A percentile compares a stretch with the other conserved stretches of the same genome.
Evolutionary conservation across 140 eudicot species (phyloP).

Genomic region (Ambrosia hybrid): DNA sequence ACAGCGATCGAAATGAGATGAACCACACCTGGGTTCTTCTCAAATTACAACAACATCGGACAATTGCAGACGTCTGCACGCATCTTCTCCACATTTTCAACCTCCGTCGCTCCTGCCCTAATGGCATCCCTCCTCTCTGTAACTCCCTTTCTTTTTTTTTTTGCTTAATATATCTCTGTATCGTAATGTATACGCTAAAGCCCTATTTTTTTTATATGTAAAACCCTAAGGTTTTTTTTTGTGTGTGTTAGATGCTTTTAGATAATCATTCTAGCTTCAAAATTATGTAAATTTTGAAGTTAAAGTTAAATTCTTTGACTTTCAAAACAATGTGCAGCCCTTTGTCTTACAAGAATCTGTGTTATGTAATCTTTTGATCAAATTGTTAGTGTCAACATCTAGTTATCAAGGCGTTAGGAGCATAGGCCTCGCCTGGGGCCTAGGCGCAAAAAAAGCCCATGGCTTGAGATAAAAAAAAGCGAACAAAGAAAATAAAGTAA

Average conservation of each 20-base stretch:
- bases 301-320: neutral
- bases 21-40: too few species aligned
- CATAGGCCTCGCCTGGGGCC: too few species aligned
- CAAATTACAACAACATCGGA: slow-evolving; percentile 50
- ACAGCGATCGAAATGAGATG: slow-evolving; percentile 74
- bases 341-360: neutral
- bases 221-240: neutral
- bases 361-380: neutral
- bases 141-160: neutral
- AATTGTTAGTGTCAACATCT: neutral
- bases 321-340: neutral
- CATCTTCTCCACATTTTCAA: slow-evolving; percentile 60
- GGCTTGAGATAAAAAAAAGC: too few species aligned
- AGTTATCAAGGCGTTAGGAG: too few species aligned
- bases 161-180: neutral
- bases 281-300: neutral
- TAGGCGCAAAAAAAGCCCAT: too few species aligned
- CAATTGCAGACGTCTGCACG: slow-evolving; percentile 55
- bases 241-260: neutral
- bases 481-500: too few species aligned
- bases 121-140: slow-evolving; percentile 88
- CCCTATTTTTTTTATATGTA: slow-evolving; percentile 15
- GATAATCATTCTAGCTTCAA: neutral
- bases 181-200: slow-evolving; percentile 16
- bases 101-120: slow-evolving; percentile 78